Evolutionary conservation across 1,139 yeast genomes (phyloP).

Genomic region (Suhomyces kunorum): DNA sequence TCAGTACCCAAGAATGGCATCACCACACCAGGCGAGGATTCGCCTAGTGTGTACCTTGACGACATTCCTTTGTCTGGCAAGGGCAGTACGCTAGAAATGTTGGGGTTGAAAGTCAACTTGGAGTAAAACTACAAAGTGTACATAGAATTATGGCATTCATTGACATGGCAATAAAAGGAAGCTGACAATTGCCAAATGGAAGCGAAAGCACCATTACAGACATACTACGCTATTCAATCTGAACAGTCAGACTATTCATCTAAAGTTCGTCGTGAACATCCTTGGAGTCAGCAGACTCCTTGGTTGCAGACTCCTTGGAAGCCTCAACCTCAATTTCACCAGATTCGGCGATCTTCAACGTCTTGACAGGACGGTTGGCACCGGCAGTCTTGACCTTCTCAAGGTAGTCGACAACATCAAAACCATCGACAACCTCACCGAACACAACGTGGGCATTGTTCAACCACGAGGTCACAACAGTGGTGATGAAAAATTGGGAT

Average conservation of each 20-base stretch:
- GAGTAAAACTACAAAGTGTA: not conserved
- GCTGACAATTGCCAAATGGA: not conserved
- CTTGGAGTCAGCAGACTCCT: too few species aligned
- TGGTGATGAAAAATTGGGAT: slow-evolving; percentile 65
- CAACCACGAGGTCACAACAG: slow-evolving; percentile 62
- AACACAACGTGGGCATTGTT: slow-evolving; percentile 78
- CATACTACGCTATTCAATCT: not conserved
- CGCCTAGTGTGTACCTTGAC: slow-evolving; percentile 34
- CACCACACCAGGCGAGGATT: slow-evolving; percentile 11
- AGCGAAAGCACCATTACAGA: not conserved
- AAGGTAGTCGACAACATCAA: slow-evolving; percentile 57
- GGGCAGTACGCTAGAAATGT: slow-evolving; percentile 42
- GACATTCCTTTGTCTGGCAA: slow-evolving; percentile 44
- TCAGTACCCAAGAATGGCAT: slow-evolving; percentile 13
- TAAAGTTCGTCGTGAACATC: slow-evolving; percentile 1
- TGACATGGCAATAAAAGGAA: too few species aligned
- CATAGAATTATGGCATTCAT: too few species aligned
- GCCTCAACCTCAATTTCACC: slow-evolving; percentile 44
- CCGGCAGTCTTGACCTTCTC: slow-evolving; percentile 53
- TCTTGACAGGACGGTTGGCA: slow-evolving; percentile 54
- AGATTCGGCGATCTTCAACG: slow-evolving; percentile 49
- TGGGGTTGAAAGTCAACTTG: slow-evolving; percentile 31
- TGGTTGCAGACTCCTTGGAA: slow-evolving; percentile 23
- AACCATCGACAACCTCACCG: slow-evolving; percentile 73
- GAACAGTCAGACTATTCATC: not conserved